Evolutionary conservation across 2,329 filamentous ascomycete species (phyloP).

Genomic region (Magnaporthiopsis rhizophila): DNA sequence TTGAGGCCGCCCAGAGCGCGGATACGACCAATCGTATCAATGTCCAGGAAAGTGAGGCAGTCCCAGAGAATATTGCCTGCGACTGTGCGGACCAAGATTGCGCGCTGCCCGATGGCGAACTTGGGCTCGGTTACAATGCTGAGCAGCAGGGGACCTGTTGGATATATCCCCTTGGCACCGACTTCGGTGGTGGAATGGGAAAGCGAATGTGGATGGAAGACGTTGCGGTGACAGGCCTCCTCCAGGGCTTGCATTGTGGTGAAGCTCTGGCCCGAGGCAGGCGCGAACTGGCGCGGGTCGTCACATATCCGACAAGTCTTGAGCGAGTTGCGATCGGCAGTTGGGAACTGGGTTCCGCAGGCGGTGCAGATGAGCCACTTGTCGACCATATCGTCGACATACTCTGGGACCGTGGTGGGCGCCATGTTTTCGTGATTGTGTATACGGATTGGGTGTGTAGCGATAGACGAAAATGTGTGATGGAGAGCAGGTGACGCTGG

Average conservation of each 20-base stretch:
- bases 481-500: neutral
- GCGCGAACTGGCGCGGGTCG: slow-evolving; percentile 64
- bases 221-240: slow-evolving; percentile 38
- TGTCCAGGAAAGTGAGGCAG: slow-evolving; percentile 61
- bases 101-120: slow-evolving; percentile 68
- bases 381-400: neutral
- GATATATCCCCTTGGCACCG: neutral
- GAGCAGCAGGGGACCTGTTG: slow-evolving; percentile 31
- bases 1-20: slow-evolving; percentile 53
- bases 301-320: slow-evolving; percentile 63
- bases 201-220: slow-evolving; percentile 35
- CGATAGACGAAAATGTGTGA: neutral
- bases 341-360: slow-evolving; percentile 64
- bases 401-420: neutral
- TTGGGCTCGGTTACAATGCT: slow-evolving; percentile 45
- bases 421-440: neutral
- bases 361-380: slow-evolving; percentile 52
- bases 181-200: slow-evolving; percentile 9
- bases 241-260: slow-evolving; percentile 46
- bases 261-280: slow-evolving; percentile 56
- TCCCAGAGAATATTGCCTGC: slow-evolving; percentile 74
- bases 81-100: slow-evolving; percentile 58
- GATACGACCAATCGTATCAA: slow-evolving; percentile 51
- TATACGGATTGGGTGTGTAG: neutral
- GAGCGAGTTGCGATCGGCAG: slow-evolving; percentile 36